Evolutionary conservation across 176 grass and related monocot genomes (phyloP).

Genomic region (Cenchrus purpureus): DNA sequence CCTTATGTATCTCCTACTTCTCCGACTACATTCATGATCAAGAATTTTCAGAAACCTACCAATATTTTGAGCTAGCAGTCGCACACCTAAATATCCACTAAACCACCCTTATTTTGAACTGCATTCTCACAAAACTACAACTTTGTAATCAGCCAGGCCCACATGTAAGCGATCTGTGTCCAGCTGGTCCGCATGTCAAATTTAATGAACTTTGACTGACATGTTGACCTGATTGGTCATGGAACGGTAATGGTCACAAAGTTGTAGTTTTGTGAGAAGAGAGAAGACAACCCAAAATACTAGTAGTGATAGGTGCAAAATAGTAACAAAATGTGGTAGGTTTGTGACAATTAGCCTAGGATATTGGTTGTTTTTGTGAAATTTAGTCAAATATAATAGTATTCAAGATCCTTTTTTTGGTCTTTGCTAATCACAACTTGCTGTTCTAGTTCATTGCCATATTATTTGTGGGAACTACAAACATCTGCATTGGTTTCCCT

Average conservation of each 20-base stretch:
- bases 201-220: neutral
- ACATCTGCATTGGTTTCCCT: constrained; percentile 3
- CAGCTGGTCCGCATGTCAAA: neutral
- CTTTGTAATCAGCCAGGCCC: too few relatives aligned
- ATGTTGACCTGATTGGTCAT: neutral
- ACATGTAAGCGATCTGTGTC: neutral
- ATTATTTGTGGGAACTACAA: constrained; percentile 1
- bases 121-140: neutral
- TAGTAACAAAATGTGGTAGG: neutral
- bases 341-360: neutral
- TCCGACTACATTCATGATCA: neutral
- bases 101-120: neutral
- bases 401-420: neutral
- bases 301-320: neutral
- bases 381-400: neutral
- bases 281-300: neutral
- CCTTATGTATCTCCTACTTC: neutral
- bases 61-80: neutral
- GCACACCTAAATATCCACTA: neutral
- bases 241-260: neutral
- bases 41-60: neutral
- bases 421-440: constrained; percentile 12
- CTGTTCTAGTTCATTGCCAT: neutral
- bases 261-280: constrained; percentile 10
- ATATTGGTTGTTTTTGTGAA: neutral